Conservation (phyloP, 768 basidiomycete species). For the Russula olivacea region DNA sequence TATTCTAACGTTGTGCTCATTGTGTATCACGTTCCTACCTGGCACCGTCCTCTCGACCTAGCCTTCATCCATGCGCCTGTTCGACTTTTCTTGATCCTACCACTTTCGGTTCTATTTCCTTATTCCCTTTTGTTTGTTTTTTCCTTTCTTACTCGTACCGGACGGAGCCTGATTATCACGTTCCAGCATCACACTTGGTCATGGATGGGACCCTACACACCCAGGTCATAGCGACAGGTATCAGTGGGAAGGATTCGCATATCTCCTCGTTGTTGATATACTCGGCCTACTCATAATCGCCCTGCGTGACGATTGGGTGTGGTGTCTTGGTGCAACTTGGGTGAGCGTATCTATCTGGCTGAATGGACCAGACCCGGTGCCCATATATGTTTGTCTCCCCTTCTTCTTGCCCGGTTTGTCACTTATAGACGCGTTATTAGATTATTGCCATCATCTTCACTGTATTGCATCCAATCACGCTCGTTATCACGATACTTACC, state of each 20-base stretch:
- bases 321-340: constrained; percentile 73
- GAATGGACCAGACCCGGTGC: constrained; percentile 52
- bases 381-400: constrained; percentile 51
- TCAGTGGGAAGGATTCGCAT: constrained; percentile 68
- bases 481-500: constrained; percentile 43
- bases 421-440: constrained; percentile 32
- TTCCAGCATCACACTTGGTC: constrained; percentile 61
- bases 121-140: constrained; percentile 51
- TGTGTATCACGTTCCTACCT: constrained; percentile 59
- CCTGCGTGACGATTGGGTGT: constrained; percentile 61
- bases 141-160: neutral
- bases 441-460: constrained; percentile 60
- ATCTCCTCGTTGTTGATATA: constrained; percentile 58
- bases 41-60: constrained; percentile 60
- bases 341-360: constrained; percentile 61
- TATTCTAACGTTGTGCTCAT: constrained; percentile 78
- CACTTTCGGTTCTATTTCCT: constrained; percentile 53
- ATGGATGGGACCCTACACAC: constrained; percentile 49
- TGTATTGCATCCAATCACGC: constrained; percentile 54
- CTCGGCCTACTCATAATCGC: constrained; percentile 45
- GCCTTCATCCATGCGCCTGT: constrained; percentile 85
- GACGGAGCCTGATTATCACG: neutral
- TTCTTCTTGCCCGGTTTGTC: neutral
- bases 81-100: constrained; percentile 54
- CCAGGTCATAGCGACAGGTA: constrained; percentile 53